Evolutionary conservation across 1,284 basidiomycete species (phyloP).

Genomic region (Volvariella surrecta): DNA sequence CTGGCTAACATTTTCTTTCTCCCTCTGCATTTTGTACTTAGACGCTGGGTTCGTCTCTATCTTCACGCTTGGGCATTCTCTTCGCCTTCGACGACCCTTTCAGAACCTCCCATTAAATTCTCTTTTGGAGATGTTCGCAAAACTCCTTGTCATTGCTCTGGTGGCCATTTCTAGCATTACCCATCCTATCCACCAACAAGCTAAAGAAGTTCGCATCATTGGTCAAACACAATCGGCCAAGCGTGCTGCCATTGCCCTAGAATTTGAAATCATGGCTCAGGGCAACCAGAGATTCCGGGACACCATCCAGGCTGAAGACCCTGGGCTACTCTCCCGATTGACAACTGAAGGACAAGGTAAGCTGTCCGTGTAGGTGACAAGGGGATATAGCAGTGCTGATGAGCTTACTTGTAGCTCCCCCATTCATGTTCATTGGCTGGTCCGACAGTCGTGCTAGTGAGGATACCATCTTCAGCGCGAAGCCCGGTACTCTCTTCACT

Average conservation of each 20-base stretch:
- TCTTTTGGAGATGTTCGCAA: neutral
- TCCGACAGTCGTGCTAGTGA: slow-evolving; percentile 13
- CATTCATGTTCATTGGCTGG: slow-evolving; percentile 15
- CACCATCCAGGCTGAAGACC: slow-evolving; percentile 13
- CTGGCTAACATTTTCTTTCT: neutral
- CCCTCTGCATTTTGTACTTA: neutral
- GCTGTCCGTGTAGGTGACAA: slow-evolving; percentile 8
- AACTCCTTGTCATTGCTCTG: neutral
- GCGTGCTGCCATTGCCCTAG: neutral
- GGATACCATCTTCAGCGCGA: slow-evolving; percentile 4
- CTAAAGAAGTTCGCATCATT: neutral
- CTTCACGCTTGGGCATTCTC: neutral
- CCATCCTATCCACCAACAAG: slow-evolving; percentile 1
- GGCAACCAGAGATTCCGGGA: slow-evolving; percentile 19
- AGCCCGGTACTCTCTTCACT: slow-evolving; percentile 7
- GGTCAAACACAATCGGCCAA: neutral
- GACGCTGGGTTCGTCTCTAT: neutral
- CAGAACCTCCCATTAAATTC: too few species aligned
- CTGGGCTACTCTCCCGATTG: slow-evolving; percentile 15
- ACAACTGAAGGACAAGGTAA: slow-evolving; percentile 20
- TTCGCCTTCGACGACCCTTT: neutral
- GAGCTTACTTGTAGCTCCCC: slow-evolving; percentile 6
- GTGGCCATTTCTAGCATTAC: neutral
- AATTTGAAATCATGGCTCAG: slow-evolving; percentile 16
- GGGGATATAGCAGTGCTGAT: neutral